Evolutionary conservation across 495 filamentous ascomycete genomes (phyloP), one percentile per base, ranked within the genome.

Genomic region (Penicillium goetzii): DNA sequence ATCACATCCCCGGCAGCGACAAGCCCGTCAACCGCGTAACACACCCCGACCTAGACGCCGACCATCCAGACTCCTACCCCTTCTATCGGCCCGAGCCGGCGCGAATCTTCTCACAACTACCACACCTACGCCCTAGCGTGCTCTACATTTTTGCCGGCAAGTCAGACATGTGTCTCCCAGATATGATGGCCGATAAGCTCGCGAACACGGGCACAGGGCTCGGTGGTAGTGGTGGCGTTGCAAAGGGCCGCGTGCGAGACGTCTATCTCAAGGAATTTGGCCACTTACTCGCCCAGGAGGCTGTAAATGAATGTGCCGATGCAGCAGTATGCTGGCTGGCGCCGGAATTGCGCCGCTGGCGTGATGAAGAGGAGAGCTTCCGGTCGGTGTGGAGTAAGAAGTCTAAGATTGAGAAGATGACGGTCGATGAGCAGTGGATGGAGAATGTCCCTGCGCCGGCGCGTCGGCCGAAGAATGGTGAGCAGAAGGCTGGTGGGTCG

Each of bases 261-360:
- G 86, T 90, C 3, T 79, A 85, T 17, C 71, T 97, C 4, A 77
- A 88, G 52, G 85, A 83, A 0, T 81, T 81, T 15, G 92, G 95
- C 1, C 95, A 99, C 77, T 74, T 97, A 34, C 84, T 97, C 52
- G 90, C 95, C 2, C 90, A 96, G 82, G 92, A 96, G 72, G 83
- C 84, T 53, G 88, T 89, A 14, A 77, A 68, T n/a, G 78, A 84
- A 62, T 89, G 85, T 52, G 91, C 90, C 8, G 80, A 85, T 55
- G 80, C 85, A 43, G 84, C 85, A 5, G 85, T 81, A 2, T 70
- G 66, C 3, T 97, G 89, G 84, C 70, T 96, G 45, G 83, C 76
- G 0, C 68, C 69, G 49, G 89, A 93, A 71, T 64, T 93, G 67
- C 65, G 78, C 50, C 76, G 81, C 43, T 94, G 90, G 89, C 74